Base-by-base conservation (phyloP, 768 basidiomycete genomes). In the Collybia nuda region DNA sequence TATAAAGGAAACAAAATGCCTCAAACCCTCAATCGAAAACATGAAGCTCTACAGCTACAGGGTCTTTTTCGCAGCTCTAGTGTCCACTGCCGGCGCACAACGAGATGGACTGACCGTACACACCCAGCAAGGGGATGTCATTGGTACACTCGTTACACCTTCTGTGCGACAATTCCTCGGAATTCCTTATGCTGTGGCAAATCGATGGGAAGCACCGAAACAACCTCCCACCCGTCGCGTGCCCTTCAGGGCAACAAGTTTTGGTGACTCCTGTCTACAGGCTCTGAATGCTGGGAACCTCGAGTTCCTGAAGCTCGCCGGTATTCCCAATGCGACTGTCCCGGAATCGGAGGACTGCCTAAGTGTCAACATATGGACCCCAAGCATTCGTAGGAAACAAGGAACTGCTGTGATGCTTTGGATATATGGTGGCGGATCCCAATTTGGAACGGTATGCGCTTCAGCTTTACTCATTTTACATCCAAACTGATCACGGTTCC, bases 401-500 rank as follows among this genome's bases (percentile, higher is more conserved):
- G 51, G 50, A 12, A 66, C 68, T 1, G 68, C 70, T 7, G 68
- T 71, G 11, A 48, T 73, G 32, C 17, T 70, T 12, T 71, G 67
- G 69, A 65, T 72, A 17, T 71, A 70, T 51, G 73, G 73, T 14
- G 73, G 73, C 21, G 62, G 58, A 6, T 70, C 69, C 52, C 60
- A 63, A 36, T 70, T 64, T 47, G 70, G 68, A 6, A 64, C 69
- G 8, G 71, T 68, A 53, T 45, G 67, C 59, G 1, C 9, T 23
- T 38, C 21, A 11, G 3, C 12, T 3, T 14, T 32, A 11, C 14
- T 26, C 14, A 32, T 11, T 11, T 32, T 14, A 32, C 14, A 32
- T 32, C 14, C 32, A 14, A 11, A 15, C 0, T 40, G 17, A 12
- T 3, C 3, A 2, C 2, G 12, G 4, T 8, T 17, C 37, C 40